Evolutionary conservation across 768 basidiomycete species (phyloP).

Genomic region (Podaxis sp.): DNA sequence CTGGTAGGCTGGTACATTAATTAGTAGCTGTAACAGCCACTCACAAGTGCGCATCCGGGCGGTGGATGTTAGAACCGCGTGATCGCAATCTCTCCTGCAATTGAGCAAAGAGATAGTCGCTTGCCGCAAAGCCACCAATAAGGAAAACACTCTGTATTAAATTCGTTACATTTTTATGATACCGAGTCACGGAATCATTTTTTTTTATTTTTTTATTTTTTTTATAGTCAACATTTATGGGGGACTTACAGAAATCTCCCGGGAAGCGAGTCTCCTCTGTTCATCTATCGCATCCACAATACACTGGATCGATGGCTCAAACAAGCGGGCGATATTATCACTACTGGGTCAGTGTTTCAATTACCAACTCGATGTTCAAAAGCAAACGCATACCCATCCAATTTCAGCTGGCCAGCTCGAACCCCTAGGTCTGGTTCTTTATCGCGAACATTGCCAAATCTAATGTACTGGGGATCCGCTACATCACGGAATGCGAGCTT

Average conservation of each 20-base stretch:
- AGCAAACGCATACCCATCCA: constrained; percentile 25
- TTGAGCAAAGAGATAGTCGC: constrained; percentile 40
- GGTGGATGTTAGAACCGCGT: constrained; percentile 30
- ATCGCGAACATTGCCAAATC: constrained; percentile 40
- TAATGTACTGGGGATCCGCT: constrained; percentile 39
- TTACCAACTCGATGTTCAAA: neutral
- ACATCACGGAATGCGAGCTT: constrained; percentile 39
- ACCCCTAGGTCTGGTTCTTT: constrained; percentile 35
- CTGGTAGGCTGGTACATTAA: neutral
- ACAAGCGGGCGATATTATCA: constrained; percentile 21
- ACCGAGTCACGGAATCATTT: neutral
- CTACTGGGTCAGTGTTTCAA: constrained; percentile 13
- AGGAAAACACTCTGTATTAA: constrained; percentile 31
- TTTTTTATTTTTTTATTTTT: too few species aligned
- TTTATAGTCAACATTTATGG: too few species aligned
- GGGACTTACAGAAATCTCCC: neutral
- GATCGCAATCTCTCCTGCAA: constrained; percentile 31
- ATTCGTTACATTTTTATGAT: neutral
- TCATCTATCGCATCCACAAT: constrained; percentile 18
- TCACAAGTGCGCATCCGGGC: constrained; percentile 47
- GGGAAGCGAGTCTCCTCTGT: constrained; percentile 9
- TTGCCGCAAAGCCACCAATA: constrained; percentile 51
- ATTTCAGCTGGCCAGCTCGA: constrained; percentile 40
- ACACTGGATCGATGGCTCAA: constrained; percentile 22
- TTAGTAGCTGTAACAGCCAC: neutral